Base-by-base conservation (phyloP, 2,329 filamentous ascomycete species). In the Ambrosiella beaveri region DNA sequence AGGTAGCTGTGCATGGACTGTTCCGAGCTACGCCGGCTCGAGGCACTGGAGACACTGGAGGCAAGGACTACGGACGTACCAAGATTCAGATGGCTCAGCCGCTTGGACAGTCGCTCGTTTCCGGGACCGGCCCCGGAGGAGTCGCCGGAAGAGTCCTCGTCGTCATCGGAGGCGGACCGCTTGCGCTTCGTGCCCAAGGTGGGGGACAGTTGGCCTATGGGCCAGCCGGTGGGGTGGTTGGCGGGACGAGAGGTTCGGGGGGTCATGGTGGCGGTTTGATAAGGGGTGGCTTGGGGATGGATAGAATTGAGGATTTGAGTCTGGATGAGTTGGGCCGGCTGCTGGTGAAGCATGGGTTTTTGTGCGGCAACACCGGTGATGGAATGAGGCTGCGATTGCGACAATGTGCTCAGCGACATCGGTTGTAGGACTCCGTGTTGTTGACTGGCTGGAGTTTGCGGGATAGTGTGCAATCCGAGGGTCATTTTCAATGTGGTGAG, bases 101-200 rank as follows among this genome's bases (percentile, higher is more conserved):
- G 79, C 73, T 96, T 96, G 52, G 85, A 85, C 62, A 96, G 77
- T 56, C 89, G 84, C 71, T 94, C 80, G 63, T 79, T 81, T 65
- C 79, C 75, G 61, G 79, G 77, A 12, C 69, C 68, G 57, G 52
- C 13, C 19, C 41, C 49, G 41, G 27, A 27, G 27, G 27, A 3
- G 27, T 27, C 27, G 27, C 27, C 27, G 27, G 27, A n/a, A 9
- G 9, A 6, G 15, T 41, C 15, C 7, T 54, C 38, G 19, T 54
- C 52, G 13, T 54, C 52, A 27, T 54, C 52, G 38, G 12, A 40
- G 37, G 40, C 58, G 37, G 41, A 54, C 59, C 80, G 77, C 69
- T 82, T 84, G 64, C 81, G 72, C 71, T 84, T 84, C 65, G 74
- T 54, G 38, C 52, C 52, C 15, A 38, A 19, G 15, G 37, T 47